A percentile compares a stretch with the other conserved stretches of the same genome.
Conservation (phyloP, 2,329 filamentous ascomycete genomes). For the Pyricularia grisea region DNA sequence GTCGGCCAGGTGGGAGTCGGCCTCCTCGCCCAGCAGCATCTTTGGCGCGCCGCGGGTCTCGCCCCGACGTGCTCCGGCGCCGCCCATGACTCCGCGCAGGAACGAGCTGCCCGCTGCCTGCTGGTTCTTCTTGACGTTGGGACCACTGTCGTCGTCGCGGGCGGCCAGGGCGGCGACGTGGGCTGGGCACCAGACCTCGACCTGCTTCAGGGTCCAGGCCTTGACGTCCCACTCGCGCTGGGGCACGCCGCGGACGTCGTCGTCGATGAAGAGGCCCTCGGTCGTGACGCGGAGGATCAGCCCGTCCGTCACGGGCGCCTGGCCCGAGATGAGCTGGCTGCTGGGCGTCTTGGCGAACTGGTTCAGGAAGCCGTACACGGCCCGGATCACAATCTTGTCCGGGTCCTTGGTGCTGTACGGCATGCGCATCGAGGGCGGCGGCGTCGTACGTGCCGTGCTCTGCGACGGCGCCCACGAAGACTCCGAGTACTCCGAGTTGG, state of each 20-base stretch:
- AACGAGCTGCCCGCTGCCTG: conserved; percentile 27
- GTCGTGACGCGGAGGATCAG: conserved; percentile 86
- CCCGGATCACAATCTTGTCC: conserved; percentile 91
- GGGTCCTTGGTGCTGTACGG: conserved; percentile 84
- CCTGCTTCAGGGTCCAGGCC: conserved; percentile 88
- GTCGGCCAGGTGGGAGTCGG: conserved; percentile 53
- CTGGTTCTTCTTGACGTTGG: not conserved
- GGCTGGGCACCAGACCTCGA: conserved; percentile 77
- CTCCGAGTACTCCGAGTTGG: conserved; percentile 68
- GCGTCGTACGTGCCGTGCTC: conserved; percentile 74
- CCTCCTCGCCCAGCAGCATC: conserved; percentile 52
- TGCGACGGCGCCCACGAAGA: conserved; percentile 80
- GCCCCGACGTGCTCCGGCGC: conserved; percentile 31
- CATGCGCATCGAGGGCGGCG: conserved; percentile 67
- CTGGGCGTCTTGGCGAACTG: conserved; percentile 79
- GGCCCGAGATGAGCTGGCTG: conserved; percentile 80
- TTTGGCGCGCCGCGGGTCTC: conserved; percentile 38
- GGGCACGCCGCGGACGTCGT: conserved; percentile 83
- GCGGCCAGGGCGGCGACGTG: conserved; percentile 40
- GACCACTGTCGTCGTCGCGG: not conserved
- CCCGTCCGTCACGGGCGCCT: conserved; percentile 81
- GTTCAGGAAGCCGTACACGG: conserved; percentile 88
- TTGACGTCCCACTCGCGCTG: conserved; percentile 98
- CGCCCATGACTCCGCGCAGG: conserved; percentile 36
- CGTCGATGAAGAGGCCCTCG: conserved; percentile 93